These are phyloP conservation scores for Hericium rajendrae DNA, from an alignment of 768 basidiomycete genomes.

Conservation along the genomic window DNA sequence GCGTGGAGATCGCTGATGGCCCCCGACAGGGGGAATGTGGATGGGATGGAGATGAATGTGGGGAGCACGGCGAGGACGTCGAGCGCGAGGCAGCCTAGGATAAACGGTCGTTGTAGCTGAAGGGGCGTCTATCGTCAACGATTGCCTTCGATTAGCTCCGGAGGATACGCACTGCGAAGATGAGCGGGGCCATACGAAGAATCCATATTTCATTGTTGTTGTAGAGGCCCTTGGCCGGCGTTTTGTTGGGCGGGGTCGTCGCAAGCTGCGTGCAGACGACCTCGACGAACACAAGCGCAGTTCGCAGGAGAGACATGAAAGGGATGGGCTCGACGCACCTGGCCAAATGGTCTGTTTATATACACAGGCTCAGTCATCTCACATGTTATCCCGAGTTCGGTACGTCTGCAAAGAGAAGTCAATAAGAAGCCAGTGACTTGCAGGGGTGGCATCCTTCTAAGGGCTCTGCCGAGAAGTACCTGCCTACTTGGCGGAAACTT, in stretches of 20 bases:
- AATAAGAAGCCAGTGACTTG: no score
- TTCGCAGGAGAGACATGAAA: slow-evolving; percentile 39
- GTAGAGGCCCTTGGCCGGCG: slow-evolving; percentile 38
- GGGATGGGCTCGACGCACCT: not conserved
- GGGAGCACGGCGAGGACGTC: not conserved
- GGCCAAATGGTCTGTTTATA: not conserved
- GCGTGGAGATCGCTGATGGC: not conserved
- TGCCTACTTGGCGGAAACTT: no score
- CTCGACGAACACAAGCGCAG: slow-evolving; percentile 38
- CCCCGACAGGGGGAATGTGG: not conserved
- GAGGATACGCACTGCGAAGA: slow-evolving; percentile 37
- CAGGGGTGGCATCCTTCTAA: no score
- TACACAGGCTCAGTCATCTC: not conserved
- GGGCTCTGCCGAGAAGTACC: no score
- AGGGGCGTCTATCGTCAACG: not conserved
- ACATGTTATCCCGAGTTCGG: no score
- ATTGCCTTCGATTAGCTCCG: not conserved
- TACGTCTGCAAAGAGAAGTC: no score
- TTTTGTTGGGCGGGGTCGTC: slow-evolving; percentile 49
- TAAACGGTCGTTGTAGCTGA: not conserved
- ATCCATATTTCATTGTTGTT: slow-evolving; percentile 42
- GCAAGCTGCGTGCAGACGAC: slow-evolving; percentile 42
- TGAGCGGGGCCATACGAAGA: slow-evolving; percentile 44
- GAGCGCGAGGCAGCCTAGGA: not conserved
- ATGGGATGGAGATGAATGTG: not conserved